These are phyloP conservation scores for Pichia californica DNA, from an alignment of 805 yeast genomes.

Conservation along the genomic window DNA sequence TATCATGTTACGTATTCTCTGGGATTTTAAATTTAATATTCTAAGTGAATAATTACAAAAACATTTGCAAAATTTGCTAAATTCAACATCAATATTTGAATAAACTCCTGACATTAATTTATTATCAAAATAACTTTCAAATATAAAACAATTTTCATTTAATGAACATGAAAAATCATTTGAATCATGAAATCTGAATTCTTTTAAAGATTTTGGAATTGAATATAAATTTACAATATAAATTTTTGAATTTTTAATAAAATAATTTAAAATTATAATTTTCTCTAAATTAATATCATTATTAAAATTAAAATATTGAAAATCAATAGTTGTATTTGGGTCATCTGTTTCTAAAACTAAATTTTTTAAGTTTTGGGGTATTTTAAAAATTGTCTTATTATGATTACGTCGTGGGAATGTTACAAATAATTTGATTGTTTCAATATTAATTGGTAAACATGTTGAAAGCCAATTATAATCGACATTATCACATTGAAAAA, in stretches of 20 bases:
- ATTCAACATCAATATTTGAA: constrained; percentile 1
- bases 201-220: not conserved
- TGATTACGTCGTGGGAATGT: not conserved
- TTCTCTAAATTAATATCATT: not conserved
- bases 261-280: not conserved
- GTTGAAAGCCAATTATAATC: not conserved
- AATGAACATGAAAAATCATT: not conserved
- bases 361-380: not conserved
- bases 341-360: constrained; percentile 3
- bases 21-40: not conserved
- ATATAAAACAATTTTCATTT: not conserved
- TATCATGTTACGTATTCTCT: not conserved
- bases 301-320: not conserved
- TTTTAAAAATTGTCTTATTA: not conserved
- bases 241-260: not conserved
- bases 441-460: not conserved
- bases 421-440: not conserved
- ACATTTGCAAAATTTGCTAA: not conserved
- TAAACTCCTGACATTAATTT: not conserved
- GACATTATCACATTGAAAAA: not conserved
- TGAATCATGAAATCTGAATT: constrained; percentile 3
- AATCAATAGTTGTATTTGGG: not conserved
- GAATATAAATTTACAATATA: not conserved
- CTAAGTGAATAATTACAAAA: not conserved
- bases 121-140: not conserved